Evolutionary conservation across 2,329 filamentous ascomycete genomes (phyloP), one percentile per base, ranked within the genome.

Genomic region (Mollisiaceae sp.): DNA sequence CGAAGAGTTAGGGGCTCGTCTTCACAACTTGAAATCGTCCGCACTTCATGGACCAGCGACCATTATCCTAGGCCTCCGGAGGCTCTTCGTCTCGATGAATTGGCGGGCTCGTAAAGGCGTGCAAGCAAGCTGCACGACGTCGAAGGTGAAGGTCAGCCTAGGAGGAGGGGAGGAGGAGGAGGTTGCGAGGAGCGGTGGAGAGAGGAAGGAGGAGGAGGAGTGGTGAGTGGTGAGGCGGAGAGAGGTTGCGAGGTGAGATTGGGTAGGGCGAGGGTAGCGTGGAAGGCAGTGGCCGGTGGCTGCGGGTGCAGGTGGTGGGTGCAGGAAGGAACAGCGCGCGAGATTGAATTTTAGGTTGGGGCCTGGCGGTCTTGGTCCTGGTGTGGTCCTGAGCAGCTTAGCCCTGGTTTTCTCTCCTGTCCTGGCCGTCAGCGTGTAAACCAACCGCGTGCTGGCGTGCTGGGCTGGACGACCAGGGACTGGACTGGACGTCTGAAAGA

Each of bases 11-110:
- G 65, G 63, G 62, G 65, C 36, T 70, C 60, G 71, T 60, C 61
- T 66, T 69, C 63, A 70, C 69, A 70, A 67, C 67, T 68, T 72
- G 66, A 52, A 66, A 59, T 72, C 66, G 70, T 67, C 63, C 63
- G 61, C 62, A 65, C 63, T 74, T 74, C 72, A 74, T 71, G 67
- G 69, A 68, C 73, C 57, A 65, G 70, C 70, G 62, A 74, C 68
- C 74, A 75, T 75, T 71, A 72, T 75, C 69, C 72, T 67, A 68
- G 60, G 70, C 74, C 74, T 75, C 73, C 70, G 66, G 72, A 75
- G 74, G 73, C 74, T 54, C 68, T 65, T 60, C 52, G 43, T 57
- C 65, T 65, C 47, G 41, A 45, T 65, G 63, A 43, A 59, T 60
- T 66, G 62, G 62, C 62, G 36, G 45, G 63, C 60, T 68, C 64